Evolutionary conservation across 805 yeast species (phyloP).

Genomic region (Barnettozyma populi): DNA sequence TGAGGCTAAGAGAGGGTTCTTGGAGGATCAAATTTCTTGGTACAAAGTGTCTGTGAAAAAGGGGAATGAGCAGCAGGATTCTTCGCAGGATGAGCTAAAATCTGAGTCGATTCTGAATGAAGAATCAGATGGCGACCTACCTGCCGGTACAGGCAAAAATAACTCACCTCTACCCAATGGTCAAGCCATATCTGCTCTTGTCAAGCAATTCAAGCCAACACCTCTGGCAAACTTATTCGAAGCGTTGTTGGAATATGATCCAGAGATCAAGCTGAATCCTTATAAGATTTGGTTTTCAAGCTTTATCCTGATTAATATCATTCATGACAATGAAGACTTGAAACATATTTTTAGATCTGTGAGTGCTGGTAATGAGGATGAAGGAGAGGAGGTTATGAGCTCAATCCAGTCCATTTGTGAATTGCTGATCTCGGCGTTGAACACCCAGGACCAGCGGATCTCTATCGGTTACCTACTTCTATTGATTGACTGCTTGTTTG

Average conservation of each 20-base stretch:
- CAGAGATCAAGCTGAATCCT: slow-evolving; percentile 70
- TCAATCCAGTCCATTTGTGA: slow-evolving; percentile 76
- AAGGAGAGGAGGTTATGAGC: slow-evolving; percentile 64
- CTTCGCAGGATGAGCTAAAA: too few species aligned
- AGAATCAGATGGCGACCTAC: not conserved
- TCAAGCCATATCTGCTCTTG: not conserved
- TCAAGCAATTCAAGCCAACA: slow-evolving; percentile 15
- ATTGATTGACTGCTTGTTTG: slow-evolving; percentile 71
- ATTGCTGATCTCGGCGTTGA: slow-evolving; percentile 58
- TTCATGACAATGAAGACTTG: slow-evolving; percentile 48
- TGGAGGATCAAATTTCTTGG: slow-evolving; percentile 56
- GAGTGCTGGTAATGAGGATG: slow-evolving; percentile 51
- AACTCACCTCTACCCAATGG: not conserved
- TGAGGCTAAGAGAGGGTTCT: slow-evolving; percentile 55
- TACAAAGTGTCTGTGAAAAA: slow-evolving; percentile 26
- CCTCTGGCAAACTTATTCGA: slow-evolving; percentile 60
- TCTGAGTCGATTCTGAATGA: too few species aligned
- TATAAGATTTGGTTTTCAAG: slow-evolving; percentile 83
- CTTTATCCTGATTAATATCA: slow-evolving; percentile 54
- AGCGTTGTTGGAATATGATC: slow-evolving; percentile 71
- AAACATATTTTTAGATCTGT: slow-evolving; percentile 44
- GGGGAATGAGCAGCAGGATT: too few species aligned
- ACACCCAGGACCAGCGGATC: slow-evolving; percentile 63
- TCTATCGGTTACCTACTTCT: slow-evolving; percentile 75
- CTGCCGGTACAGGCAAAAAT: not conserved